These are phyloP conservation scores for Lathyrus aphaca DNA, from an alignment of 306 rosid genomes.

Conservation along the genomic window DNA sequence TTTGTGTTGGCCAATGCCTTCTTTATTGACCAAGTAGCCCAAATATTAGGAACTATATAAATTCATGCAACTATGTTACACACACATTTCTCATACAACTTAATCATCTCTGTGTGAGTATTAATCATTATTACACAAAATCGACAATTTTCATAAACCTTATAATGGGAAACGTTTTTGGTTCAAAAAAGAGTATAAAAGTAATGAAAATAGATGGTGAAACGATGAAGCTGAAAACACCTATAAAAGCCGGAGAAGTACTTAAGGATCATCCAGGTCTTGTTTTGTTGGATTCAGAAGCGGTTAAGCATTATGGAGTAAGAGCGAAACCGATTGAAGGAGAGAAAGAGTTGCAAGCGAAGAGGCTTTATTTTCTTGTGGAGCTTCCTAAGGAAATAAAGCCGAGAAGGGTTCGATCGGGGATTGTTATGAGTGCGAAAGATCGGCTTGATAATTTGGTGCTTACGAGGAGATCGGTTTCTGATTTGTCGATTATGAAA, in stretches of 20 bases:
- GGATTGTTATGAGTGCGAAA: slow-evolving; percentile 82
- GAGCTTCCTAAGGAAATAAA: slow-evolving; percentile 61
- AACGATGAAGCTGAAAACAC: slow-evolving; percentile 68
- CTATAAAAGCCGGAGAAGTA: slow-evolving; percentile 63
- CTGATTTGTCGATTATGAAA: slow-evolving; percentile 76
- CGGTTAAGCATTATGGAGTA: slow-evolving; percentile 79
- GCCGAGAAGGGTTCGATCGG: slow-evolving; percentile 87
- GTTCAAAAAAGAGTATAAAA: slow-evolving; percentile 68
- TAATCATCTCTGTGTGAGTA: slow-evolving; percentile 8
- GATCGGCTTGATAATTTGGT: slow-evolving; percentile 78
- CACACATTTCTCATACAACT: neutral
- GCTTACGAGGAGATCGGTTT: slow-evolving; percentile 72
- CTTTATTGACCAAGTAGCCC: slow-evolving; percentile 63
- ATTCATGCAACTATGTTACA: slow-evolving; percentile 34
- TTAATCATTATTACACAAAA: neutral
- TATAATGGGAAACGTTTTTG: slow-evolving; percentile 78
- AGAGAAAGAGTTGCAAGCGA: slow-evolving; percentile 56
- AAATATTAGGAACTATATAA: slow-evolving; percentile 36
- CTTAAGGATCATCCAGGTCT: slow-evolving; percentile 72
- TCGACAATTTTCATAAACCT: neutral
- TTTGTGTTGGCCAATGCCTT: slow-evolving; percentile 54
- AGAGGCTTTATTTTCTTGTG: slow-evolving; percentile 80
- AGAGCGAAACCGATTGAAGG: slow-evolving; percentile 74
- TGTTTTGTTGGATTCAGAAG: slow-evolving; percentile 76
- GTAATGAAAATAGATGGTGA: slow-evolving; percentile 83